These are phyloP conservation scores for Corymbia calophylla DNA, from an alignment of 441 rosid species.

Conservation along the genomic window DNA sequence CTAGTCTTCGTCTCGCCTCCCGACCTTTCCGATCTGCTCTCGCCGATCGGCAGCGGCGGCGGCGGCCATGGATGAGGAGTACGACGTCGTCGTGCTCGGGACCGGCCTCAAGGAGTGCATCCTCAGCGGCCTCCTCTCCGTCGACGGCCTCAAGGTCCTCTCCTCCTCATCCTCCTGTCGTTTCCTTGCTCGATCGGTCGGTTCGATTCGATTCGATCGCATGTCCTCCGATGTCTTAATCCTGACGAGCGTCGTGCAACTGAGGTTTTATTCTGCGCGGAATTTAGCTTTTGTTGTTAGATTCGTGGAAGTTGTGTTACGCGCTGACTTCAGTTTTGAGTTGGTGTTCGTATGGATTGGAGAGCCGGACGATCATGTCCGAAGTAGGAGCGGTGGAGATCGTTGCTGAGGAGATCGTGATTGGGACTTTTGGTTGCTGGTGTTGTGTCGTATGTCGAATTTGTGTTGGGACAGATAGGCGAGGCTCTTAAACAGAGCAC, in stretches of 20 bases:
- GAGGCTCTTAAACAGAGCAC: background rate
- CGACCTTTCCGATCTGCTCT: background rate
- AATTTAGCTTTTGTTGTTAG: background rate
- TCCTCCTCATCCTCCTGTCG: background rate
- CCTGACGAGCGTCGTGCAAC: background rate
- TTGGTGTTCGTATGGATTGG: background rate
- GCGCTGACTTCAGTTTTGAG: background rate
- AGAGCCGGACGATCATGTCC: background rate
- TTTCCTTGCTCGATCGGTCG: background rate
- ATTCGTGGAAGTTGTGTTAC: background rate
- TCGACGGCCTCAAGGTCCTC: conserved; percentile 11
- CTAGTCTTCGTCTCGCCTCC: background rate
- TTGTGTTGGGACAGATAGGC: background rate
- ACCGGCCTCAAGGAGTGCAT: conserved; percentile 15
- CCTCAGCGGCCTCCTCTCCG: conserved; percentile 14
- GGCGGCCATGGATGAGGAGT: conserved; percentile 6
- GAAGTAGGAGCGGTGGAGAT: background rate
- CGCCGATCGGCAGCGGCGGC: background rate
- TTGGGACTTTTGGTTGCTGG: background rate
- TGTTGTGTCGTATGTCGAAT: background rate
- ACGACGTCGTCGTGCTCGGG: conserved; percentile 8
- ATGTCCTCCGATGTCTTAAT: background rate
- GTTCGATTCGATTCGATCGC: background rate
- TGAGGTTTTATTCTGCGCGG: rapidly evolving
- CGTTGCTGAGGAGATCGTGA: background rate